phyloP scores from a whole-genome alignment of 208 protist species.

The Trypanosoma boissoni region DNA sequence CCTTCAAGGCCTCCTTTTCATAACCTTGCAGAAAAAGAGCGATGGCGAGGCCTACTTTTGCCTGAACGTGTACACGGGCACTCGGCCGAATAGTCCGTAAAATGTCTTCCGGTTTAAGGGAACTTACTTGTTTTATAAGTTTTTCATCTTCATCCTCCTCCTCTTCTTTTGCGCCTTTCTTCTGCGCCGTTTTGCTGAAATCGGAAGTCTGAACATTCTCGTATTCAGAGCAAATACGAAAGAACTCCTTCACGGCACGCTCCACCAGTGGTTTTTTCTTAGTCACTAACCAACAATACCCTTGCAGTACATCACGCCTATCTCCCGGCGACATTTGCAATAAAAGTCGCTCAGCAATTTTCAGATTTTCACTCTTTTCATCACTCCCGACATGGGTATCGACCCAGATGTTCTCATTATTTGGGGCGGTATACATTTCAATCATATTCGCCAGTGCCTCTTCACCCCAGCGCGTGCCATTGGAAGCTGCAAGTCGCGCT shows the following conservation, averaged over 20 bases:
- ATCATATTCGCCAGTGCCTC: constrained; percentile 90
- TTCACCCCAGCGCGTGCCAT: constrained; percentile 82
- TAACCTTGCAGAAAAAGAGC: constrained; percentile 47
- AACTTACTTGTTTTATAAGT: constrained; percentile 32
- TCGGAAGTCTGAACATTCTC: background rate
- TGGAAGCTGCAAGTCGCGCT: constrained; percentile 60
- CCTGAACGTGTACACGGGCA: constrained; percentile 49
- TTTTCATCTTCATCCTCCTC: constrained; percentile 45
- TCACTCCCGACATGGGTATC: constrained; percentile 33
- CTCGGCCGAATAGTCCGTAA: constrained; percentile 28
- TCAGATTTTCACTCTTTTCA: constrained; percentile 71
- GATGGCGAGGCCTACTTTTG: constrained; percentile 76
- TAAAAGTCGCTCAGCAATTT: constrained; percentile 80
- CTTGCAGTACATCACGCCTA: constrained; percentile 71
- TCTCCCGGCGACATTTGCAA: constrained; percentile 62
- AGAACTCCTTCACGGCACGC: constrained; percentile 69
- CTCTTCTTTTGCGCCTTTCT: constrained; percentile 25
- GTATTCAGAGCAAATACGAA: constrained; percentile 26
- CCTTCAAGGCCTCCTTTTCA: constrained; percentile 76
- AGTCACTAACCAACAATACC: constrained; percentile 67
- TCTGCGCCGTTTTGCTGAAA: background rate
- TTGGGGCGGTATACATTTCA: constrained; percentile 92
- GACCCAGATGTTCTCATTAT: constrained; percentile 77
- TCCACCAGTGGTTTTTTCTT: constrained; percentile 60
- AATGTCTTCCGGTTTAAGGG: background rate